Conservation (phyloP, 345 rosid species). For the Populus nigra region DNA sequence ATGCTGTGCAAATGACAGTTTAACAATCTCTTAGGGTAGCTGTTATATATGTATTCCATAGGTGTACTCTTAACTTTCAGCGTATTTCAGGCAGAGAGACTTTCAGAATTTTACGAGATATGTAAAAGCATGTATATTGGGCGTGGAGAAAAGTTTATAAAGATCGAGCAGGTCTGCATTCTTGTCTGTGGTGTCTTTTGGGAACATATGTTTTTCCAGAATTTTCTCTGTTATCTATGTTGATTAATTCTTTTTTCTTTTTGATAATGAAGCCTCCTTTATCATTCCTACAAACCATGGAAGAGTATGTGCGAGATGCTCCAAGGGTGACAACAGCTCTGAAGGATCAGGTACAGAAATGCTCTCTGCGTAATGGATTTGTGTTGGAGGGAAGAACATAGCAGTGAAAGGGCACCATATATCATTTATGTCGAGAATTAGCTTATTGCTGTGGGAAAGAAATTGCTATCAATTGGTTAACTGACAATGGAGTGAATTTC, state of each 20-base stretch:
- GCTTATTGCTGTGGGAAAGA: neutral
- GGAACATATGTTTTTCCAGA: conserved; percentile 2
- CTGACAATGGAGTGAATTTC: neutral
- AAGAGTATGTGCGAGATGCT: conserved; percentile 89
- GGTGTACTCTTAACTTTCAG: neutral
- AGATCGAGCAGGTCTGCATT: conserved; percentile 85
- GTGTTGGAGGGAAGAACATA: neutral
- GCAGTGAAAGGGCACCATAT: neutral
- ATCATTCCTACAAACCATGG: conserved; percentile 97
- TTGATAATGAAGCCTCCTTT: conserved; percentile 63
- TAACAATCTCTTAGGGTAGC: neutral
- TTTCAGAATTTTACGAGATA: conserved; percentile 91
- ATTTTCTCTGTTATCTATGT: neutral
- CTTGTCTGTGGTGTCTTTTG: conserved; percentile 9
- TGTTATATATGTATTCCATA: neutral
- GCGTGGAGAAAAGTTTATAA: conserved; percentile 73
- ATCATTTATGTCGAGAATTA: neutral
- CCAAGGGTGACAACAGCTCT: conserved; percentile 53
- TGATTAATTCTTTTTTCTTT: neutral
- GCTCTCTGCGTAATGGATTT: conserved; percentile 1
- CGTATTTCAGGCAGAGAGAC: conserved; percentile 71
- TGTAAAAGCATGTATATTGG: conserved; percentile 84
- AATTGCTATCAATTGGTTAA: neutral
- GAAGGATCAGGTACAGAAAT: conserved; percentile 67
- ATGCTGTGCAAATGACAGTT: conserved; percentile 9